Base-by-base conservation (phyloP, 345 rosid species). In the Sonneratia caseolaris region DNA sequence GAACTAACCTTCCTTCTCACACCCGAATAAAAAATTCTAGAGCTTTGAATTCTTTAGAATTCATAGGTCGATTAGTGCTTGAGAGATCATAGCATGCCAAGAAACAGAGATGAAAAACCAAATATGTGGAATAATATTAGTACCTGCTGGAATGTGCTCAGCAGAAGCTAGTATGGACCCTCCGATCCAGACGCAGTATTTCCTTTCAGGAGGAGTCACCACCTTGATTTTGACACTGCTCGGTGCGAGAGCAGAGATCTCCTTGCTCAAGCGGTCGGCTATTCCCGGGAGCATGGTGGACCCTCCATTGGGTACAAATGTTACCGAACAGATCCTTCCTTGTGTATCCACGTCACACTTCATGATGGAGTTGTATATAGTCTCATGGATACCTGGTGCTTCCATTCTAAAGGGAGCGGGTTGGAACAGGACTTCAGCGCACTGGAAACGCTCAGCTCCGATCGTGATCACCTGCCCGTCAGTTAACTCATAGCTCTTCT, bases 181-280 rank as follows among this genome's bases (percentile, higher is more conserved):
- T 47, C 72, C 72, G 4, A 69, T 69, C 72, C 72, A 69, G 38
- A 48, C 72, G 37, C 72, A 24, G 61, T 69, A 48, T 47, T 69
- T 69, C 61, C 72, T 69, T 37, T 70, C 72, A 1, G 72, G 72
- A 22, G 72, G 72, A 48, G 72, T 62, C 12, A 49, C 72, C 6
- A 70, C 72, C 72, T 70, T 70, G 64, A 70, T 49, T 59, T 48
- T 70, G 42, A 70, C 49, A 42, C 72, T 70, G 61, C 72, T 70
- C 24, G 72, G 72, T 3, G 72, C 72, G 27, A 70, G 64, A 53
- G 72, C 72, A 70, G 72, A 48, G 72, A 70, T 51, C 51, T 70
- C 72, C 72, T 70, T 70, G 62, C 62, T 70, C 72, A 70, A 48
- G 48, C 72, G 48, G 64, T 70, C 72, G 59, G 72, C 72, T 18